These are phyloP conservation scores for Hypoxylon subgilvum DNA, from an alignment of 495 filamentous ascomycete genomes.

Conservation along the genomic window DNA sequence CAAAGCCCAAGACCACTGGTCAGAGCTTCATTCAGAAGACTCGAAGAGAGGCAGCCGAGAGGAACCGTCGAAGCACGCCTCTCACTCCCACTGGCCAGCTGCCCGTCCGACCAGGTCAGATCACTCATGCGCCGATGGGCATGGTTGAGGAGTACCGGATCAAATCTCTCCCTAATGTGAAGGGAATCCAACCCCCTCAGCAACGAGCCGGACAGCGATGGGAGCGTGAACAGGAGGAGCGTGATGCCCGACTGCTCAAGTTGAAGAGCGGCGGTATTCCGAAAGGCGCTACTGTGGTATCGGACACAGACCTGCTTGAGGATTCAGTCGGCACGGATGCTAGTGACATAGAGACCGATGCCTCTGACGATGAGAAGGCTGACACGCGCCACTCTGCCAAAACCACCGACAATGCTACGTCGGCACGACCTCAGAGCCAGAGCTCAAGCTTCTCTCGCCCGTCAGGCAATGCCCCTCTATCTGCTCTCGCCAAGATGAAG, in stretches of 20 bases:
- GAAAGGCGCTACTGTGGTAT: conserved; percentile 22
- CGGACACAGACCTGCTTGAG: conserved; percentile 25
- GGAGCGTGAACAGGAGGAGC: conserved; percentile 24
- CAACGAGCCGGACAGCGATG: not conserved
- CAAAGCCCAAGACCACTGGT: conserved; percentile 22
- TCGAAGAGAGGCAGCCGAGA: conserved; percentile 39
- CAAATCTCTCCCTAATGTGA: conserved; percentile 33
- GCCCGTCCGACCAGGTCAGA: conserved; percentile 34
- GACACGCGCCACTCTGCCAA: too few species aligned
- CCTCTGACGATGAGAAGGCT: conserved; percentile 4
- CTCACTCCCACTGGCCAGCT: conserved; percentile 33
- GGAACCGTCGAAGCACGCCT: conserved; percentile 33
- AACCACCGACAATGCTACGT: too few species aligned
- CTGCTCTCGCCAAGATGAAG: conserved; percentile 30
- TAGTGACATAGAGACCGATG: conserved; percentile 21
- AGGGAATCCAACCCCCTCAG: conserved; percentile 17
- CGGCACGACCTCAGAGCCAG: conserved; percentile 3
- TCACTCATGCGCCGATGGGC: conserved; percentile 44
- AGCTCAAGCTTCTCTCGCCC: not conserved
- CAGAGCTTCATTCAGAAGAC: conserved; percentile 37
- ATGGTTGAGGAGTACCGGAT: conserved; percentile 47
- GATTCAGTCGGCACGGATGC: too few species aligned
- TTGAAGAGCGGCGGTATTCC: conserved; percentile 7
- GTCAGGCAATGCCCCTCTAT: not conserved
- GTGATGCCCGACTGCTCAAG: conserved; percentile 29